A percentile compares a stretch with the other conserved stretches of the same genome.
These are phyloP conservation scores for Exophiala calicioides DNA, from an alignment of 2,329 filamentous ascomycete genomes.

Conservation along the genomic window DNA sequence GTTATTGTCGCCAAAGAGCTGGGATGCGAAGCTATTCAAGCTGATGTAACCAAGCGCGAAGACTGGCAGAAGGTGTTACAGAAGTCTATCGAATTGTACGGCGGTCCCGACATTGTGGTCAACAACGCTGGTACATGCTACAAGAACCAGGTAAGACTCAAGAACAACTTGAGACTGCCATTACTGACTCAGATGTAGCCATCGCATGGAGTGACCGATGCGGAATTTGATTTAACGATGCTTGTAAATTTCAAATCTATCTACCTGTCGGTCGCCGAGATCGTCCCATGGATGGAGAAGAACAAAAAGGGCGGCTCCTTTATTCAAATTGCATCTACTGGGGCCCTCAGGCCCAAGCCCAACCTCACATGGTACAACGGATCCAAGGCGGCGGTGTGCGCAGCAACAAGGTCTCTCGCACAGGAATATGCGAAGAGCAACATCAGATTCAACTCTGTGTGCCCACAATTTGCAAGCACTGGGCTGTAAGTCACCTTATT, in stretches of 20 bases:
- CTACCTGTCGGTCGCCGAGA: slow-evolving; percentile 21
- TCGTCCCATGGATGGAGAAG: slow-evolving; percentile 23
- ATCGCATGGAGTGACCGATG: slow-evolving; percentile 45
- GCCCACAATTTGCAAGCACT: slow-evolving; percentile 65
- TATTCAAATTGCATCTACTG: slow-evolving; percentile 23
- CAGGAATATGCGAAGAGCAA: slow-evolving; percentile 72
- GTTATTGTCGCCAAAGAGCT: slow-evolving; percentile 18
- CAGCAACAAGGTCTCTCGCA: slow-evolving; percentile 65
- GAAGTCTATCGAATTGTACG: slow-evolving; percentile 43
- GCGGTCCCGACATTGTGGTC: slow-evolving; percentile 51
- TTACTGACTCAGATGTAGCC: slow-evolving; percentile 28
- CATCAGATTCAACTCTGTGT: slow-evolving; percentile 72
- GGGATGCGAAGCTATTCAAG: slow-evolving; percentile 10
- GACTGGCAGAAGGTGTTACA: slow-evolving; percentile 39
- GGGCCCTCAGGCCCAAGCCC: slow-evolving; percentile 19
- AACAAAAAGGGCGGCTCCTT: slow-evolving; percentile 20
- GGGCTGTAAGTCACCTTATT: slow-evolving; percentile 50
- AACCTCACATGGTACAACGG: slow-evolving; percentile 50
- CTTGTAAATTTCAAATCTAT: slow-evolving; percentile 41
- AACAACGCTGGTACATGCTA: slow-evolving; percentile 54
- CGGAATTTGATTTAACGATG: slow-evolving; percentile 51
- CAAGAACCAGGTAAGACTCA: slow-evolving; percentile 34
- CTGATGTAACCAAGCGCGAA: slow-evolving; percentile 21
- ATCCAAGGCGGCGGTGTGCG: slow-evolving; percentile 66
- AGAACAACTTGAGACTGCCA: not conserved